These are phyloP conservation scores for Cymbidium sinense DNA, from an alignment of 106 monocot species.

Conservation along the genomic window DNA sequence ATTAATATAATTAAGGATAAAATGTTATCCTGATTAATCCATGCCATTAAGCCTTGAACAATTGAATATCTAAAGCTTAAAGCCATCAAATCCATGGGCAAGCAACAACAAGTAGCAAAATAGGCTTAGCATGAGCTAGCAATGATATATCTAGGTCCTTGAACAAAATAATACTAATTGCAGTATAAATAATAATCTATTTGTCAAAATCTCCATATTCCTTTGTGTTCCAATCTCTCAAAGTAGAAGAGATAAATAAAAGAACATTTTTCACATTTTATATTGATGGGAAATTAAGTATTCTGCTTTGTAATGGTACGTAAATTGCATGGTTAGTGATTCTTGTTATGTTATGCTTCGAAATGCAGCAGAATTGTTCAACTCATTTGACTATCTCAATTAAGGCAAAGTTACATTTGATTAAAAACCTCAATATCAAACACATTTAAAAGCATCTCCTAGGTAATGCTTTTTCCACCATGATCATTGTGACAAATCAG, in stretches of 20 bases:
- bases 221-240: background rate
- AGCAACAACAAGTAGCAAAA: background rate
- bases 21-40: background rate
- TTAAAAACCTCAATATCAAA: too few species aligned
- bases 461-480: background rate
- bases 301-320: background rate
- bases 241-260: background rate
- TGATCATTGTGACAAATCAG: background rate
- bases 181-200: background rate
- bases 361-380: background rate
- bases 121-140: background rate
- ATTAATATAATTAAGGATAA: background rate
- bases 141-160: background rate
- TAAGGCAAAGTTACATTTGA: background rate
- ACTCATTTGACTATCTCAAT: background rate
- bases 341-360: background rate
- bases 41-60: background rate
- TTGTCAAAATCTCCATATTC: background rate
- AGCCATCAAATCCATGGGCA: background rate
- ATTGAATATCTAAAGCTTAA: background rate
- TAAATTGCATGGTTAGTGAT: background rate
- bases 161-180: background rate
- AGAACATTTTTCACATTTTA: background rate
- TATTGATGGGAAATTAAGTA: background rate
- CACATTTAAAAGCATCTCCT: too few species aligned